Evolutionary conservation across 1,284 basidiomycete genomes (phyloP), one percentile per base, ranked within the genome.

Genomic region (Boletus hoseneyae): DNA sequence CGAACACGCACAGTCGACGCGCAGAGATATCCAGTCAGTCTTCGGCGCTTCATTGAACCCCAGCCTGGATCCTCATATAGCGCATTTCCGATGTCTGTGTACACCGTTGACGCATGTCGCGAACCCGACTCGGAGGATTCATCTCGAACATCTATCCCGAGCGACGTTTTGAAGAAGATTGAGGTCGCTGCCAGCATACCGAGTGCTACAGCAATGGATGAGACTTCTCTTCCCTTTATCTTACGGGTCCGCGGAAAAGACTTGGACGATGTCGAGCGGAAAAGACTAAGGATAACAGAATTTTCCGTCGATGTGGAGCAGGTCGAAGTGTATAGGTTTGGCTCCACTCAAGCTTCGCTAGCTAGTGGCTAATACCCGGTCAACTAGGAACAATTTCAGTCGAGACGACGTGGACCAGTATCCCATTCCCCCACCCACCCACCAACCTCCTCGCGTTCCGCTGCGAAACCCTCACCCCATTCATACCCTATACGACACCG

Each of bases 151-250:
- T 54, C 53, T 34, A 78, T 87, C 25, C 81, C 82, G 3, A 11
- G 62, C 12, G 73, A 81, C 7, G 56, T 87, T 8, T 60, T 88
- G 7, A 75, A 76, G 4, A 81, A 80, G 52, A 70, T 90, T 18
- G 77, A 85, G 48, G 72, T 87, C 42, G 59, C 84, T 13, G 78
- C 77, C 6, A 79, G 79, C 16, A 72, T 85, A 4, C 85, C 88
- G 0, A 73, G 78, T 27, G 71, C 75, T 51, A 60, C 79, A 21
- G 68, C 78, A 40, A 63, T 79, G 43, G 66, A 77, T 15, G 75
- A 74, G 19, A 64, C 66, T 16, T 60, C 54, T 7, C 54, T 89
- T 32, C 76, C 81, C 0, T 68, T 90, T 38, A 70, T 74, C 13
- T 56, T 90, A 34, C 77, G 83, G 21, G 57, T 91, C 38, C 77